phyloP scores from a whole-genome alignment of 768 basidiomycete species.

The Tylopilus felleus region DNA sequence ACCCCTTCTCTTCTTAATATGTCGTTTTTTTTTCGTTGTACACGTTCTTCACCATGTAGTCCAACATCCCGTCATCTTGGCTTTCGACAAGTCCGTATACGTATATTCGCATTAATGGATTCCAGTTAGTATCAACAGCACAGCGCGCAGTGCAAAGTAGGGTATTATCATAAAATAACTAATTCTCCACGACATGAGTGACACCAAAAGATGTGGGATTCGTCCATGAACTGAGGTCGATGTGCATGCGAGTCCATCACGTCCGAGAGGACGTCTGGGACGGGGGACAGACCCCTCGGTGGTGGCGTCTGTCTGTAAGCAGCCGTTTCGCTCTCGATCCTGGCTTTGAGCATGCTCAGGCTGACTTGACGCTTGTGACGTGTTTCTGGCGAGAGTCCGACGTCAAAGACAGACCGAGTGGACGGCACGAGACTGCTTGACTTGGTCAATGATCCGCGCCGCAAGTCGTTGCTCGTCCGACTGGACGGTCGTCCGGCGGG shows the following conservation, averaged over 20 bases:
- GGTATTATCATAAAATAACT: constrained; percentile 54
- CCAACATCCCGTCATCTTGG: constrained; percentile 1
- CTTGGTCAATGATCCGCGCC: constrained; percentile 35
- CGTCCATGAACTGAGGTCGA: constrained; percentile 79
- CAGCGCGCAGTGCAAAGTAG: background rate
- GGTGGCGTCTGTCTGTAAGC: constrained; percentile 44
- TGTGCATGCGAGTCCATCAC: constrained; percentile 15
- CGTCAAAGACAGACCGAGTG: constrained; percentile 62
- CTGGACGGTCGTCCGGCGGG: constrained; percentile 44
- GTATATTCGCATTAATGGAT: constrained; percentile 21
- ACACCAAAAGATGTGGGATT: constrained; percentile 90
- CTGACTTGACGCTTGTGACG: constrained; percentile 81
- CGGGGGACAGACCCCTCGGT: constrained; percentile 55
- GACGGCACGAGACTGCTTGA: constrained; percentile 33
- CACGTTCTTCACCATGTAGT: background rate
- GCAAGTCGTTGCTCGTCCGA: constrained; percentile 39
- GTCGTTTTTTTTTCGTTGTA: constrained; percentile 3
- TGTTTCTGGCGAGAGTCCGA: constrained; percentile 68
- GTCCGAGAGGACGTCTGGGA: constrained; percentile 32
- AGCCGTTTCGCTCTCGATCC: constrained; percentile 78
- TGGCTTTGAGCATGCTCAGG: constrained; percentile 85
- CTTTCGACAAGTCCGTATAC: constrained; percentile 7
- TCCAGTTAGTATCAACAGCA: constrained; percentile 13
- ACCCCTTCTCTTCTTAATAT: constrained; percentile 12
- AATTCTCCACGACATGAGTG: constrained; percentile 77